These are phyloP conservation scores for Aureobasidium namibiae DNA, from an alignment of 2,329 filamentous ascomycete genomes.

Conservation along the genomic window DNA sequence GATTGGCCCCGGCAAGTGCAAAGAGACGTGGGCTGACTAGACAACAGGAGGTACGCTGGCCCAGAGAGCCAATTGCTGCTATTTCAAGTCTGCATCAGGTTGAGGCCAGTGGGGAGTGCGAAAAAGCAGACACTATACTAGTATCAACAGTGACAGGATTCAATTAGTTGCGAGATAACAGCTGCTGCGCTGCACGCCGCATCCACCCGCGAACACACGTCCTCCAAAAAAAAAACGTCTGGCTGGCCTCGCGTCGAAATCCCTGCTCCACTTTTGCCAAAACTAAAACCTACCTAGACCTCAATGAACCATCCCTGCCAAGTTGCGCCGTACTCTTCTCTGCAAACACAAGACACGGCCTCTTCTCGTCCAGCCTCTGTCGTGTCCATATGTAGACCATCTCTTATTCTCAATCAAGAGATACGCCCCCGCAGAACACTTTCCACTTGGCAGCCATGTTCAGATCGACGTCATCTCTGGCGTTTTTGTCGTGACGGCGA, in stretches of 20 bases:
- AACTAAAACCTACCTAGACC: not conserved
- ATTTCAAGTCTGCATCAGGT: conserved; percentile 4
- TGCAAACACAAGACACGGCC: not conserved
- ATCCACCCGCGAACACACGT: not conserved
- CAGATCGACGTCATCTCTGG: not conserved
- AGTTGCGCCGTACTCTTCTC: too few relatives aligned
- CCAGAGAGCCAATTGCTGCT: not conserved
- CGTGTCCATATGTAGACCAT: not conserved
- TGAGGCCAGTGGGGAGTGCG: not conserved
- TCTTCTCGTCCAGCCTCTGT: not conserved
- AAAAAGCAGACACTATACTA: not conserved
- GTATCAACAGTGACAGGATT: conserved; percentile 2
- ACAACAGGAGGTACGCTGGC: not conserved
- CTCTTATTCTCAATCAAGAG: not conserved
- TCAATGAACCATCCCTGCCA: not conserved
- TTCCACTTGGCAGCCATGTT: not conserved
- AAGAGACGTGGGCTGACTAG: not conserved
- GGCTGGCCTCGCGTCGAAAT: not conserved
- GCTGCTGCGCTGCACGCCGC: not conserved
- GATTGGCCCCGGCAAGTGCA: not conserved
- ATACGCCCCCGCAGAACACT: not conserved
- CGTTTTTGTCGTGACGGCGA: not conserved
- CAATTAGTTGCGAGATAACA: conserved; percentile 12
- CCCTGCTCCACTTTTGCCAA: conserved; percentile 6
- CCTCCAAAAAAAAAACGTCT: conserved; percentile 3